Conservation (phyloP, 441 rosid genomes). For the Bruguiera hainesii region DNA sequence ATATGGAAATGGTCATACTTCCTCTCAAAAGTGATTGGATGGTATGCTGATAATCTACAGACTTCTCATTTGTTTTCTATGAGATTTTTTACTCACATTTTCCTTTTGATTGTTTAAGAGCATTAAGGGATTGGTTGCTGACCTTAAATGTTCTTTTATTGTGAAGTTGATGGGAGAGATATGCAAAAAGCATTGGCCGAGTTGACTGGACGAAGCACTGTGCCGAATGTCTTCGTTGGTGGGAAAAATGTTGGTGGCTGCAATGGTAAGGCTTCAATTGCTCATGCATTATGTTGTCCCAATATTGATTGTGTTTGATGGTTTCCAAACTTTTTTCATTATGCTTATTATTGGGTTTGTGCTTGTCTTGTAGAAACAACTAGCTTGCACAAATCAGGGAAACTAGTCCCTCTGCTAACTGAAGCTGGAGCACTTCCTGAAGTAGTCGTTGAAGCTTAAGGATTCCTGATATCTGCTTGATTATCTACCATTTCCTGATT, state of each 20-base stretch:
- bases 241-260: constrained; percentile 69
- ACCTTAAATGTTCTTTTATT: neutral
- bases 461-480: neutral
- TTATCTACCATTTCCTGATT: neutral
- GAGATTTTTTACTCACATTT: too few relatives aligned
- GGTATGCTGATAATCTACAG: too few relatives aligned
- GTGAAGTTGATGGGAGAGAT: constrained; percentile 54
- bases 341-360: neutral
- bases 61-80: too few relatives aligned
- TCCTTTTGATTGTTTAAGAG: too few relatives aligned
- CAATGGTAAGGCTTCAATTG: constrained; percentile 25
- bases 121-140: neutral
- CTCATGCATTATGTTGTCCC: neutral
- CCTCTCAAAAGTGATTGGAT: too few relatives aligned
- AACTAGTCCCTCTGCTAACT: neutral
- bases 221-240: constrained; percentile 61
- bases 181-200: constrained; percentile 51
- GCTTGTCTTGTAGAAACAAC: neutral
- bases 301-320: neutral
- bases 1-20: too few relatives aligned
- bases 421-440: neutral
- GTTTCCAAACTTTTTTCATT: too few relatives aligned
- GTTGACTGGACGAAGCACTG: constrained; percentile 58
- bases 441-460: neutral
- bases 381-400: neutral